These are phyloP conservation scores for Rhizopogon sp. DNA, from an alignment of 768 basidiomycete species.

Conservation along the genomic window DNA sequence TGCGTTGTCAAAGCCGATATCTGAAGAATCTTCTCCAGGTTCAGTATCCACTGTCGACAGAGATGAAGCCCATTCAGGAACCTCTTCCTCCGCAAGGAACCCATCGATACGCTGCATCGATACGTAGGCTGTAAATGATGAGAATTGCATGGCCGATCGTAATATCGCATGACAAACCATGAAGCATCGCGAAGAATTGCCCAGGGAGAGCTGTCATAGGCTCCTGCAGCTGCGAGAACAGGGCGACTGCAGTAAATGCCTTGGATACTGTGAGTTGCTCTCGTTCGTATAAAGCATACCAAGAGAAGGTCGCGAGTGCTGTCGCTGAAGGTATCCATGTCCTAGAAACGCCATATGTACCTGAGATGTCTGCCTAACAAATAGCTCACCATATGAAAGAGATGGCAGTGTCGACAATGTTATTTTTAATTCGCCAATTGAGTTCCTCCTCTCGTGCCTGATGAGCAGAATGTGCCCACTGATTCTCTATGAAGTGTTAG, in stretches of 20 bases:
- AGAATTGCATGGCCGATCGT: neutral
- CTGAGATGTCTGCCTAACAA: neutral
- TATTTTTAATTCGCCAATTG: conserved; percentile 60
- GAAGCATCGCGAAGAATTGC: conserved; percentile 59
- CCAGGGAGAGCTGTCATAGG: conserved; percentile 62
- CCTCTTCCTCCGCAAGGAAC: conserved; percentile 70
- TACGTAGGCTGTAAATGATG: conserved; percentile 49
- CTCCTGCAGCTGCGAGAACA: conserved; percentile 68
- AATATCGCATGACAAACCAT: conserved; percentile 35
- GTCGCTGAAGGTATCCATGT: conserved; percentile 71
- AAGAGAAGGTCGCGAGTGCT: conserved; percentile 56
- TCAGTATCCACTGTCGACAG: conserved; percentile 33
- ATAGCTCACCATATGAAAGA: conserved; percentile 60
- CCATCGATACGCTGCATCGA: conserved; percentile 78
- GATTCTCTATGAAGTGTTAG: conserved; percentile 37
- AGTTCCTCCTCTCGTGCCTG: conserved; percentile 59
- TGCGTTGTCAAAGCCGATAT: conserved; percentile 51
- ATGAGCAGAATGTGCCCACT: conserved; percentile 53
- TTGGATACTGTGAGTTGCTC: conserved; percentile 69
- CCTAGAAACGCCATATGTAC: conserved; percentile 32
- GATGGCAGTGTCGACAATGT: conserved; percentile 53
- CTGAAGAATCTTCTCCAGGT: conserved; percentile 1
- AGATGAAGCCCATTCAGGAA: conserved; percentile 73
- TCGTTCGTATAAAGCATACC: conserved; percentile 62
- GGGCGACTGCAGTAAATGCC: conserved; percentile 75